Base-by-base conservation (phyloP, 306 rosid species). In the Castanea crenata region DNA sequence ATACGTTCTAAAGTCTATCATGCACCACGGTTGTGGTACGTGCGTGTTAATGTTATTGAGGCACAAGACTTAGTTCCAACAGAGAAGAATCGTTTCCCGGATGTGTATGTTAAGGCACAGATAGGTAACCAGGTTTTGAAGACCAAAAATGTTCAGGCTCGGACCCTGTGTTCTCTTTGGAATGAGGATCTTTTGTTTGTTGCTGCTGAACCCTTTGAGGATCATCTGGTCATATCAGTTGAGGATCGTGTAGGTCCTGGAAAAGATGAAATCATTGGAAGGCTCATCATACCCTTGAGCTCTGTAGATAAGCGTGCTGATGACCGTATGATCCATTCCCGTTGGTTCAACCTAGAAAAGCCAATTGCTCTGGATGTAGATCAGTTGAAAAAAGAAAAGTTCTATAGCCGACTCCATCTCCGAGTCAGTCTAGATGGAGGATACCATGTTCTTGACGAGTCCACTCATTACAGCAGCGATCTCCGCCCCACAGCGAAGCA, bases 11-110 rank as follows among this genome's bases (percentile, higher is more conserved):
- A 91, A 83, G 93, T 91, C 25, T 91, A 89, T 77, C 93, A 91
- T 64, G 86, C 92, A 27, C 96, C 92, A 6, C 78, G 96, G 84
- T 55, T 91, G 73, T 91, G 96, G 96, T 87, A 91, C n/a, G 88
- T 91, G 10, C 96, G 90, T 16, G 90, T 89, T 32, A 91, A 89
- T 46, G 77, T 91, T 2, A 85, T 79, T 4, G 91, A 87, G 75
- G 91, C 87, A 19, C 87, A 87, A 44, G 88, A 87, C 75, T 76
- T 87, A 27, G 77, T 87, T 70, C 80, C 82, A 44, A 41, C 83
- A 7, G 91, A 85, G 73, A 87, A 75, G 68, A 85, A 77, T 63
- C 88, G 83, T 18, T 82, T 85, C 56, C 88, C 88, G 0, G 82
- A 87, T 5, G 88, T 80, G 55, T 87, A 77, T 82, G 91, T 80